These are phyloP conservation scores for Magnusiomyces starmeri DNA, from an alignment of 1,139 yeast species.

Conservation along the genomic window DNA sequence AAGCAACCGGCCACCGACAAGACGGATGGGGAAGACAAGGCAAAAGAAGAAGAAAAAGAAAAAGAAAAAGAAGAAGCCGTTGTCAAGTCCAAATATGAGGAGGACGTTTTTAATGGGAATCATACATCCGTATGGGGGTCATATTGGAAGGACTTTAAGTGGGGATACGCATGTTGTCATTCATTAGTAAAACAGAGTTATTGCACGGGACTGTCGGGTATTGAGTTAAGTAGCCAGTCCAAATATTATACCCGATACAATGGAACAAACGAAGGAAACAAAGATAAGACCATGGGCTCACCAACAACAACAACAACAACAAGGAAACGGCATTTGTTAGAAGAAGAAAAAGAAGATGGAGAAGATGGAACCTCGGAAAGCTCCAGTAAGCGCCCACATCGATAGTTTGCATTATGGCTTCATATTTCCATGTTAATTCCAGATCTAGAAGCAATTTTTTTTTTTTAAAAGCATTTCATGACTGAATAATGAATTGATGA, in stretches of 20 bases:
- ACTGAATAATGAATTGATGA: too few species aligned
- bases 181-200: conserved; percentile 33
- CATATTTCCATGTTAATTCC: too few species aligned
- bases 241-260: too few species aligned
- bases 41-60: conserved; percentile 12
- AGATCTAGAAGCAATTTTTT: too few species aligned
- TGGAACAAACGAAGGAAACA: not conserved
- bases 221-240: too few species aligned
- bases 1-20: conserved; percentile 12
- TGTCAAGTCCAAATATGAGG: conserved; percentile 33
- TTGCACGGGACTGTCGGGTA: conserved; percentile 31
- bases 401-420: too few species aligned
- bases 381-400: too few species aligned
- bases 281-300: not conserved
- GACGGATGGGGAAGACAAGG: conserved; percentile 4
- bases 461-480: not conserved
- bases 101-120: conserved; percentile 37
- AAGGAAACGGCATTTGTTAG: not conserved
- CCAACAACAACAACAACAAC: too few species aligned
- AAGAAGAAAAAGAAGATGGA: not conserved
- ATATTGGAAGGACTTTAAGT: conserved; percentile 40
- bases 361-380: too few species aligned
- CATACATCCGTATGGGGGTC: conserved; percentile 46
- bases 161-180: conserved; percentile 47
- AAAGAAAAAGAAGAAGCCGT: conserved; percentile 10